These are phyloP conservation scores for Podaxis sp. DNA, from an alignment of 768 basidiomycete genomes.

Conservation along the genomic window DNA sequence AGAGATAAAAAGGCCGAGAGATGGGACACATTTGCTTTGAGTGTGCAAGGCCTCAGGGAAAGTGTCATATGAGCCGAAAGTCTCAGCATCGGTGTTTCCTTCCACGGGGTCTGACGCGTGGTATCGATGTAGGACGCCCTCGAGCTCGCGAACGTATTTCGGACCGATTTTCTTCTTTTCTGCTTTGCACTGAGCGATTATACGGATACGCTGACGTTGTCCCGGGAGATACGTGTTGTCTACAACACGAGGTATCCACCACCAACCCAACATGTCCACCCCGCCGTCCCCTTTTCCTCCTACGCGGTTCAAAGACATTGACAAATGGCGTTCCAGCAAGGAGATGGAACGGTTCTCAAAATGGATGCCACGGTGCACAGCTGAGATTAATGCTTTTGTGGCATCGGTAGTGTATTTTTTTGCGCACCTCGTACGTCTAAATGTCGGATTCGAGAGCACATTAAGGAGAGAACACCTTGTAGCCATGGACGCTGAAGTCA, in stretches of 20 bases:
- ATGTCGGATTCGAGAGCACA: neutral
- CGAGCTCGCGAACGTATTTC: conserved; percentile 81
- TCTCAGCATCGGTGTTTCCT: neutral
- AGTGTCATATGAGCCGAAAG: neutral
- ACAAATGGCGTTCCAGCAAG: conserved; percentile 58
- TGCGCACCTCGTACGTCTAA: neutral
- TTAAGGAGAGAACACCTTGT: neutral
- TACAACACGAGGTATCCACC: conserved; percentile 65
- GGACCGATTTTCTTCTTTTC: conserved; percentile 80
- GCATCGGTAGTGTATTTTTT: neutral
- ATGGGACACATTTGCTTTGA: neutral
- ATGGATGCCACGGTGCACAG: conserved; percentile 62
- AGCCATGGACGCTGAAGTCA: neutral
- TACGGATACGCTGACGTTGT: conserved; percentile 54
- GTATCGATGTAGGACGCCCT: conserved; percentile 74
- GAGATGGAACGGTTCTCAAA: conserved; percentile 71
- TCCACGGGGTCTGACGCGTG: conserved; percentile 11
- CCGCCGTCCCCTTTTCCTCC: conserved; percentile 92
- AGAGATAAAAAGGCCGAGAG: conserved; percentile 74
- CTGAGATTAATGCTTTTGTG: conserved; percentile 27
- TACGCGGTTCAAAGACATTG: conserved; percentile 75
- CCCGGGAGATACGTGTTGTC: neutral
- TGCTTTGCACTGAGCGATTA: conserved; percentile 90
- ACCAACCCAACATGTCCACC: conserved; percentile 87
- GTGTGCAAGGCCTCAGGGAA: neutral